Evolutionary conservation across 2,329 filamentous ascomycete genomes (phyloP), one percentile per base, ranked within the genome.

Genomic region (Hypoxylon sp.): DNA sequence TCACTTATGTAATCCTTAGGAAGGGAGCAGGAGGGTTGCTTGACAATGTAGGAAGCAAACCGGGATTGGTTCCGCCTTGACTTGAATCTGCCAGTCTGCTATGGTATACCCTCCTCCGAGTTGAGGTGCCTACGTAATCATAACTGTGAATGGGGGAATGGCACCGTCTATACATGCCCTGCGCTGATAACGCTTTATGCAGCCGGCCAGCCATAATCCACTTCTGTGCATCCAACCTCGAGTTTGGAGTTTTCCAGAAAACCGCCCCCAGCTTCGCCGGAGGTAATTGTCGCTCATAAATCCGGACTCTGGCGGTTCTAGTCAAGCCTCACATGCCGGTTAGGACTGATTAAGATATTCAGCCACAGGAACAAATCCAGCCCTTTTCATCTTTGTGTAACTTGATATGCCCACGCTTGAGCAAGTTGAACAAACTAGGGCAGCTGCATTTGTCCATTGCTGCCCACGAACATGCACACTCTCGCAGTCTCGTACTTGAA

Each of bases 211-310:
- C 50, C 28, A 58, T 19, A 51, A 56, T 25, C 68, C 68, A 70
- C 68, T 65, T 43, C 58, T 28, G 52, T 66, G 62, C 65, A 60
- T 70, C 51, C 21, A 55, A 50, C 58, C 50, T 68, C 43, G 60
- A 70, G 56, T 59, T 70, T 58, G 23, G 65, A 68, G 25, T 70
- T 68, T 70, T 70, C 68, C 62, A 68, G 68, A 68, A 70, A 68
- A 68, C 63, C 7, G 60, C 65, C 65, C 60, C 59, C 55, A 63
- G 65, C 19, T 59, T 49, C 17, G 41, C 9, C n/a, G 13, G 28
- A 50, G 23, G 23, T 52, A 19, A 21, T 32, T 55, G 34, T 51
- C 28, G 28, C 19, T 45, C 21, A 21, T 17, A 43, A 43, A 43
- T 43, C 38, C 38, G 38, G 7, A n/a, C 14, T 43, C 17, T 43